Evolutionary conservation across 2,329 filamentous ascomycete species (phyloP).

Genomic region (Xylaria polymorpha): DNA sequence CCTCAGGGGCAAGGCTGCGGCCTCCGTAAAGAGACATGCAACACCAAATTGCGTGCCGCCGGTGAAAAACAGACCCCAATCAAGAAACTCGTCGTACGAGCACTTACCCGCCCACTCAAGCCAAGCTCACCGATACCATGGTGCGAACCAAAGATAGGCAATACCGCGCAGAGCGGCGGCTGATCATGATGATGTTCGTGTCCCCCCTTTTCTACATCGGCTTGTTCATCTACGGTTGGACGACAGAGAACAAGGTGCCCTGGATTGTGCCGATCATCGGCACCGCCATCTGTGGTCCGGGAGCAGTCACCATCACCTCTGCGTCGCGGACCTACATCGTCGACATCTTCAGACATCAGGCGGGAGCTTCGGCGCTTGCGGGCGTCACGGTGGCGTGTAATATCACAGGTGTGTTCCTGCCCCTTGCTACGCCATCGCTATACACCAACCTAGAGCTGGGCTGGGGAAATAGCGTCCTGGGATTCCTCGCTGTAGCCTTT

Average conservation of each 20-base stretch:
- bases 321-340: neutral
- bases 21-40: no score
- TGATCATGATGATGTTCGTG: neutral
- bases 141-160: no score
- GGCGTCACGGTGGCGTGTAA: neutral
- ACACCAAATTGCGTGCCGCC: no score
- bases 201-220: neutral
- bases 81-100: neutral
- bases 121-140: neutral
- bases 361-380: slow-evolving; percentile 2
- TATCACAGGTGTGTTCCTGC: neutral
- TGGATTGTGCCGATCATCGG: slow-evolving; percentile 17
- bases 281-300: neutral
- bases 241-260: neutral
- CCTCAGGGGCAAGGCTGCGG: no score
- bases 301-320: neutral
- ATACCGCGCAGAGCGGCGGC: neutral
- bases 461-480: slow-evolving; percentile 23
- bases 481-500: slow-evolving; percentile 20
- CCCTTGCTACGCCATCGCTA: neutral
- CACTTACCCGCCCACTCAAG: slow-evolving; percentile 1
- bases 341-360: neutral
- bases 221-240: slow-evolving; percentile 15
- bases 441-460: slow-evolving; percentile 7
- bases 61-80: neutral